phyloP scores from a whole-genome alignment of 495 filamentous ascomycete genomes.

The Aspergillus haitiensis region DNA sequence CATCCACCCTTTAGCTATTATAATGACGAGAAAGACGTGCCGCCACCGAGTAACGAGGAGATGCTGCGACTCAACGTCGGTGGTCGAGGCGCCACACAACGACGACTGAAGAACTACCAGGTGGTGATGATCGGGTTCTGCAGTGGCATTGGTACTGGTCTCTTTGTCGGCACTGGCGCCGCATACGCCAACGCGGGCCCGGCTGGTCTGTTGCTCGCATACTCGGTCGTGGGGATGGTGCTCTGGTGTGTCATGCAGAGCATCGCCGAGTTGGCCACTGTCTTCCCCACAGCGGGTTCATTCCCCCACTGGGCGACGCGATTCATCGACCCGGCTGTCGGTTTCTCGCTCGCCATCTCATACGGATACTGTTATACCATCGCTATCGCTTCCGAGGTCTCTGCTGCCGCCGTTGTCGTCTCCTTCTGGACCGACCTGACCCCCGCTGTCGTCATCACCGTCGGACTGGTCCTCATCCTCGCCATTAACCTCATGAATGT shows the following conservation, averaged over 20 bases:
- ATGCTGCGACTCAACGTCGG: too few relatives aligned
- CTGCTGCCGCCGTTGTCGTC: conserved; percentile 10
- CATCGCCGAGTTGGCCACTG: conserved; percentile 67
- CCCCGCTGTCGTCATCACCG: conserved; percentile 49
- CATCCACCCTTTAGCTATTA: too few relatives aligned
- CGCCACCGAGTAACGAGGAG: too few relatives aligned
- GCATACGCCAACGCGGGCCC: background rate
- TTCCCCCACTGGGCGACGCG: conserved; percentile 67
- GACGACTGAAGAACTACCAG: background rate
- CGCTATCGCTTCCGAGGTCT: conserved; percentile 2
- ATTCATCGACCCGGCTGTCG: conserved; percentile 60
- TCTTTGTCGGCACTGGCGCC: background rate
- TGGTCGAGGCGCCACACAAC: too few relatives aligned
- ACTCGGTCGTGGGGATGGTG: background rate
- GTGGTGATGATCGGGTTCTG: background rate
- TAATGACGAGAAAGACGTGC: too few relatives aligned
- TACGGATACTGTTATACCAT: conserved; percentile 52
- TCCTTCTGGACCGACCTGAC: conserved; percentile 15
- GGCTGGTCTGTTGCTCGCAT: background rate
- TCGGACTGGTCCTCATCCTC: conserved; percentile 46
- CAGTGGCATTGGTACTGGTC: background rate
- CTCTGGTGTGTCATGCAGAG: conserved; percentile 48
- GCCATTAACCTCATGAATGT: conserved; percentile 44
- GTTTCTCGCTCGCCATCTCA: conserved; percentile 59
- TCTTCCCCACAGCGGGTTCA: conserved; percentile 67